Evolutionary conservation across 768 basidiomycete genomes (phyloP).

Genomic region (Kwoniella sp.): DNA sequence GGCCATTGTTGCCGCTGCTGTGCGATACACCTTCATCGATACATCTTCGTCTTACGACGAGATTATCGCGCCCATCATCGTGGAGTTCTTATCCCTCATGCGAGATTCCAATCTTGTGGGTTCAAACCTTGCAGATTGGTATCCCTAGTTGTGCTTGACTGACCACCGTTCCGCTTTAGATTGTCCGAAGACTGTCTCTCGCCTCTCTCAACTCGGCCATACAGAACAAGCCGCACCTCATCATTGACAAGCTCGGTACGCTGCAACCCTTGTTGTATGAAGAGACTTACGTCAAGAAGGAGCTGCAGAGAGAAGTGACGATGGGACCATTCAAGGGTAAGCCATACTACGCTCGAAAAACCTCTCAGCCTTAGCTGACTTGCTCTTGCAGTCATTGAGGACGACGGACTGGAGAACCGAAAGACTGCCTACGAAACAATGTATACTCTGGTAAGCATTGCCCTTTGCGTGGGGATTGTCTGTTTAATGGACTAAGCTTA

Average conservation of each 20-base stretch:
- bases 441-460: conserved; percentile 54
- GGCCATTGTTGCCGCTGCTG: conserved; percentile 87
- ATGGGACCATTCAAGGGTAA: conserved; percentile 55
- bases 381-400: conserved; percentile 65
- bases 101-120: conserved; percentile 81
- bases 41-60: conserved; percentile 84
- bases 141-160: conserved; percentile 6
- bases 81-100: conserved; percentile 86
- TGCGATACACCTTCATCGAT: conserved; percentile 88
- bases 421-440: conserved; percentile 98
- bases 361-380: not conserved
- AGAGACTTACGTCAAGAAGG: conserved; percentile 75
- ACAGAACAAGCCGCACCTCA: conserved; percentile 87
- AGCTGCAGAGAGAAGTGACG: conserved; percentile 48
- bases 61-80: conserved; percentile 78
- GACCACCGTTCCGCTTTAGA: conserved; percentile 59
- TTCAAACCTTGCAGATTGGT: too few species aligned
- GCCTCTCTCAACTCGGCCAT: conserved; percentile 93
- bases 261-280: conserved; percentile 82
- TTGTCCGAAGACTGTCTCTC: conserved; percentile 83
- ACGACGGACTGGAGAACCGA: conserved; percentile 92
- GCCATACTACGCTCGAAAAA: not conserved
- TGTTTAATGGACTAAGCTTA: not conserved
- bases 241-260: conserved; percentile 75
- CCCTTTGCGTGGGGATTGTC: not conserved